phyloP scores from a whole-genome alignment of 2,329 filamentous ascomycete species.

The Fusarium buxicola region DNA sequence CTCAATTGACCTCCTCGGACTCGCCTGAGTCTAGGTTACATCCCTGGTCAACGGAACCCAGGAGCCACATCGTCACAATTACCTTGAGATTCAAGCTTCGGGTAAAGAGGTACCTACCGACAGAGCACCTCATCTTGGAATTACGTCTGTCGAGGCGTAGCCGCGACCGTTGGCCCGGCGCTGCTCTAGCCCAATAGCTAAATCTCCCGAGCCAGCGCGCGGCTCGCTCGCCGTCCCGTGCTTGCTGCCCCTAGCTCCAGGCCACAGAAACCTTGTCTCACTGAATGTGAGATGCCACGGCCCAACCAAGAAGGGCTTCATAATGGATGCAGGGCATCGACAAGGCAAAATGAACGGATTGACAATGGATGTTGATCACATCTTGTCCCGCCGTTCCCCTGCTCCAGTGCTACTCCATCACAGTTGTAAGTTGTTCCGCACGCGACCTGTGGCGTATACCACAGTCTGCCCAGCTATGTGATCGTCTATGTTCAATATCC shows the following conservation, averaged over 20 bases:
- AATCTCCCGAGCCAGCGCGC: slow-evolving; percentile 41
- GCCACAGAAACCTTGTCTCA: slow-evolving; percentile 28
- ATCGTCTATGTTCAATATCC: background rate
- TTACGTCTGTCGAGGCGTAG: slow-evolving; percentile 27
- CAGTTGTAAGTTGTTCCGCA: slow-evolving; percentile 12
- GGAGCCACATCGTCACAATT: slow-evolving; percentile 19
- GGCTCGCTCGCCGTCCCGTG: slow-evolving; percentile 31
- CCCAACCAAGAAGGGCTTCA: slow-evolving; percentile 10
- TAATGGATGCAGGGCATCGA: slow-evolving; percentile 14
- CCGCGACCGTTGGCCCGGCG: slow-evolving; percentile 34
- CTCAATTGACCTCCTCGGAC: slow-evolving; percentile 1
- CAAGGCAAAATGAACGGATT: slow-evolving; percentile 21
- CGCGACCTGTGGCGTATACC: slow-evolving; percentile 16
- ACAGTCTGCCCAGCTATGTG: slow-evolving; percentile 2
- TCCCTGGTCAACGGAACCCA: slow-evolving; percentile 3
- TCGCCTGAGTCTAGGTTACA: slow-evolving; percentile 6
- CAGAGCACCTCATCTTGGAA: slow-evolving; percentile 24
- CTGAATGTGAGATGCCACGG: slow-evolving; percentile 16
- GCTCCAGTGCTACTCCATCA: slow-evolving; percentile 12
- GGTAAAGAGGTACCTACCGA: slow-evolving; percentile 18
- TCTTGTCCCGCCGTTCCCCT: slow-evolving; percentile 5
- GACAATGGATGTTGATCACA: slow-evolving; percentile 14
- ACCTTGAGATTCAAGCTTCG: slow-evolving; percentile 24
- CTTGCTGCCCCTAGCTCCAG: slow-evolving; percentile 22
- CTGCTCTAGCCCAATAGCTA: slow-evolving; percentile 35